These are phyloP conservation scores for Allomyces macrogynus DNA, from an alignment of 192 early-diverging fungal species.

Conservation along the genomic window DNA sequence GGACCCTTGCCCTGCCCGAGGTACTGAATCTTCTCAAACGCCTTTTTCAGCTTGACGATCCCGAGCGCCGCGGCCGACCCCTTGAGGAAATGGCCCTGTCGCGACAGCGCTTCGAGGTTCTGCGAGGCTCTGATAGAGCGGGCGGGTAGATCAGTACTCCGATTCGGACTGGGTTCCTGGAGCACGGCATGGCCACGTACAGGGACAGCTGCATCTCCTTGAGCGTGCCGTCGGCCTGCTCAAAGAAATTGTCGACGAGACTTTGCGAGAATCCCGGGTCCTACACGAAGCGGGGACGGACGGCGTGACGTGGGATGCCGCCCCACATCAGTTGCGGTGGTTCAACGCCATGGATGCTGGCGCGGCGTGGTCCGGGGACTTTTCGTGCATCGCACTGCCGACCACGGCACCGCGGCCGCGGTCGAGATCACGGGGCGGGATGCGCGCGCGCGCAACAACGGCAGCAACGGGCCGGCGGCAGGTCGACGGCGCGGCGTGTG, in stretches of 20 bases:
- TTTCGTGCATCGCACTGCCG: too few species aligned
- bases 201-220: slow-evolving; percentile 47
- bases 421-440: too few species aligned
- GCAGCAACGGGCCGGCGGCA: too few species aligned
- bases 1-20: slow-evolving; percentile 36
- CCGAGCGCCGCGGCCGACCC: slow-evolving; percentile 77
- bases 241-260: slow-evolving; percentile 59
- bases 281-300: slow-evolving; percentile 6
- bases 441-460: too few species aligned
- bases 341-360: too few species aligned
- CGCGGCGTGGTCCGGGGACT: too few species aligned
- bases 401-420: too few species aligned
- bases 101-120: slow-evolving; percentile 47
- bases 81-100: slow-evolving; percentile 79
- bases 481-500: too few species aligned
- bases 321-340: too few species aligned
- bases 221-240: slow-evolving; percentile 66
- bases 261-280: slow-evolving; percentile 56
- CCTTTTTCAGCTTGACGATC: slow-evolving; percentile 48
- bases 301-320: too few species aligned
- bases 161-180: too few species aligned
- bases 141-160: too few species aligned
- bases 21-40: slow-evolving; percentile 78
- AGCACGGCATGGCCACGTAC: slow-evolving; percentile 13
- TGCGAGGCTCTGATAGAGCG: slow-evolving; percentile 3